phyloP scores from a whole-genome alignment of 2,329 filamentous ascomycete genomes.

The Pseudofabraea citricarpa region DNA sequence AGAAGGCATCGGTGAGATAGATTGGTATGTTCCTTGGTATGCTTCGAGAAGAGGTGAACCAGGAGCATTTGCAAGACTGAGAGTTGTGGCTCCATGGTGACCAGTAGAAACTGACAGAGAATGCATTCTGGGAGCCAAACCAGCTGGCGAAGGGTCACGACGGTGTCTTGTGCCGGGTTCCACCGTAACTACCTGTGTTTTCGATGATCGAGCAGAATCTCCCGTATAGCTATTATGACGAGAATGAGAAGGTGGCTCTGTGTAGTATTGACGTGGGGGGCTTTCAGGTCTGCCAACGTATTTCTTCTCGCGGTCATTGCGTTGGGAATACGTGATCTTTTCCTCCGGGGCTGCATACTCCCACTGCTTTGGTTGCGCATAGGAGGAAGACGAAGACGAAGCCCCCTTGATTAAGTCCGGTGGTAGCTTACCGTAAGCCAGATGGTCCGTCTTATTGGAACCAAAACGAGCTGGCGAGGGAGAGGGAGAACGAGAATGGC shows the following conservation, averaged over 20 bases:
- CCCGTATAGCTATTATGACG: constrained; percentile 9
- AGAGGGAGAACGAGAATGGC: neutral
- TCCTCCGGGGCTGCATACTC: neutral
- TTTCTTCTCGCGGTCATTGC: constrained; percentile 29
- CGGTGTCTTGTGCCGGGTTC: constrained; percentile 21
- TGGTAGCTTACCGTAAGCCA: too few species aligned
- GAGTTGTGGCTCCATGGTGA: constrained; percentile 24
- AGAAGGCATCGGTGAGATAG: constrained; percentile 90
- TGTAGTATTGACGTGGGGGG: constrained; percentile 8
- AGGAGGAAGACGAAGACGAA: too few species aligned
- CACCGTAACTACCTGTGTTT: constrained; percentile 23
- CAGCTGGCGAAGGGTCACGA: constrained; percentile 18
- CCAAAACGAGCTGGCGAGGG: constrained; percentile 6
- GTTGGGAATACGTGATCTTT: constrained; percentile 26
- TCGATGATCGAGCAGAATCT: constrained; percentile 12
- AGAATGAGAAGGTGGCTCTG: neutral
- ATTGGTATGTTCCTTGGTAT: constrained; percentile 91
- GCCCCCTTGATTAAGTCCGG: too few species aligned
- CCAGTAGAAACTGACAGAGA: constrained; percentile 24
- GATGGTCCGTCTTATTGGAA: neutral
- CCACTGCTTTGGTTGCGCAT: neutral
- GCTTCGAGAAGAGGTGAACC: constrained; percentile 84
- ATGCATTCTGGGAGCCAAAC: constrained; percentile 23
- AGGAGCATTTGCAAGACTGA: constrained; percentile 53
- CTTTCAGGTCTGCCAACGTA: constrained; percentile 26